phyloP scores from a whole-genome alignment of 108 stramenopile genomes.

The Phaeodactylum tricornutum region DNA sequence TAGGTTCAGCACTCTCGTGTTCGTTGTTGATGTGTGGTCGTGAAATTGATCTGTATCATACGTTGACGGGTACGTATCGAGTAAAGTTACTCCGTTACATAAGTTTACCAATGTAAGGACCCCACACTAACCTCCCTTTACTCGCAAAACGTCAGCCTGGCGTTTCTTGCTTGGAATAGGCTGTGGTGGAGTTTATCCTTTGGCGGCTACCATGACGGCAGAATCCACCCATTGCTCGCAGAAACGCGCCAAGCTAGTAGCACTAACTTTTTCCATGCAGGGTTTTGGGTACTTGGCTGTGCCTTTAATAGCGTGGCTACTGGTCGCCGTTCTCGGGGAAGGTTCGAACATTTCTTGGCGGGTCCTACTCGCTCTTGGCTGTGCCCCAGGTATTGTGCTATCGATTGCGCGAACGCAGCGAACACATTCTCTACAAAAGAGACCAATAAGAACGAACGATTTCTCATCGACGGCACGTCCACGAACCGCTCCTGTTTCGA shows the following conservation, averaged over 20 bases:
- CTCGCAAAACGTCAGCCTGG: constrained; percentile 17
- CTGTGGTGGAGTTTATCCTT: constrained; percentile 78
- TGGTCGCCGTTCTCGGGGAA: constrained; percentile 22
- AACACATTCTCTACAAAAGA: neutral
- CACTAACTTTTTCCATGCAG: constrained; percentile 70
- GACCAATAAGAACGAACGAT: neutral
- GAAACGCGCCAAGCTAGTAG: constrained; percentile 32
- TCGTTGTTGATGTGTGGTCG: constrained; percentile 8
- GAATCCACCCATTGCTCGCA: constrained; percentile 24
- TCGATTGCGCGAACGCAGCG: neutral
- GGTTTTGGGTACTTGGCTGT: constrained; percentile 65
- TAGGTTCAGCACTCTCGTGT: constrained; percentile 34
- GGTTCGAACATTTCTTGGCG: constrained; percentile 60
- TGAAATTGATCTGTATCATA: constrained; percentile 21
- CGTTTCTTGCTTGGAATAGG: constrained; percentile 75
- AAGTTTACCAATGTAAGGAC: too few relatives aligned
- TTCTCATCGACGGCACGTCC: neutral
- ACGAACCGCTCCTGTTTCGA: neutral
- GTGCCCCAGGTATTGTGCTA: constrained; percentile 29
- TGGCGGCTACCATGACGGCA: constrained; percentile 73
- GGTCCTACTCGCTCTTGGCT: constrained; percentile 56
- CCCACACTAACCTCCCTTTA: too few relatives aligned
- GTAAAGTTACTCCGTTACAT: too few relatives aligned
- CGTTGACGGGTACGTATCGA: too few relatives aligned
- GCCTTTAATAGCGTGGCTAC: constrained; percentile 31